These are phyloP conservation scores for Gracilaria domingensis DNA, from an alignment of 23 red algal genomes.

Conservation along the genomic window DNA sequence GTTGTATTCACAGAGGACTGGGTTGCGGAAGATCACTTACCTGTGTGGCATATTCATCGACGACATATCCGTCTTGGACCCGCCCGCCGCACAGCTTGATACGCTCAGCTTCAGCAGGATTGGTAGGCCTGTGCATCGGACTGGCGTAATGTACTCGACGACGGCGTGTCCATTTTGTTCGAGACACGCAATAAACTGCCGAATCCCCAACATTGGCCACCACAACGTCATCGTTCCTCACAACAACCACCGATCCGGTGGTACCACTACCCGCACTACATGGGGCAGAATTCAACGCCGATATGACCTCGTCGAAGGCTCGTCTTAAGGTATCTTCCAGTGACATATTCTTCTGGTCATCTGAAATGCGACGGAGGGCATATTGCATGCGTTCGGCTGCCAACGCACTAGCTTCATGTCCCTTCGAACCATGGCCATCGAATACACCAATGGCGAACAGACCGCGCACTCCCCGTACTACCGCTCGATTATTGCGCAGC, in stretches of 20 bases:
- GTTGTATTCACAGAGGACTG: no score
- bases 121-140: slow-evolving; percentile 55
- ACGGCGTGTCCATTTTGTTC: slow-evolving; percentile 17
- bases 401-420: slow-evolving; percentile 39
- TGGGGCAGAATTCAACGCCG: slow-evolving; percentile 37
- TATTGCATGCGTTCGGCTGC: slow-evolving; percentile 42
- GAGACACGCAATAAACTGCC: slow-evolving; percentile 44
- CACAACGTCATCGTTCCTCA: slow-evolving; percentile 59
- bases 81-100: slow-evolving; percentile 41
- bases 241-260: slow-evolving; percentile 46
- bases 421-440: slow-evolving; percentile 51
- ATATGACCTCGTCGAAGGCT: slow-evolving; percentile 36
- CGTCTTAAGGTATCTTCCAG: slow-evolving; percentile 17
- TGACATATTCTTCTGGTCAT: slow-evolving; percentile 12
- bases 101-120: slow-evolving; percentile 39
- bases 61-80: slow-evolving; percentile 45
- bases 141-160: slow-evolving; percentile 12
- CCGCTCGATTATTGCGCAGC: not conserved
- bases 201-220: slow-evolving; percentile 58
- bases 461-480: slow-evolving; percentile 18
- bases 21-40: slow-evolving; percentile 9
- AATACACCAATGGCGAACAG: slow-evolving; percentile 66
- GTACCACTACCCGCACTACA: slow-evolving; percentile 48
- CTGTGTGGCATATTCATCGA: slow-evolving; percentile 17
- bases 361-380: slow-evolving; percentile 27